Evolutionary conservation across 176 grass and related monocot species (phyloP).

Genomic region (Oryza glaberrima): DNA sequence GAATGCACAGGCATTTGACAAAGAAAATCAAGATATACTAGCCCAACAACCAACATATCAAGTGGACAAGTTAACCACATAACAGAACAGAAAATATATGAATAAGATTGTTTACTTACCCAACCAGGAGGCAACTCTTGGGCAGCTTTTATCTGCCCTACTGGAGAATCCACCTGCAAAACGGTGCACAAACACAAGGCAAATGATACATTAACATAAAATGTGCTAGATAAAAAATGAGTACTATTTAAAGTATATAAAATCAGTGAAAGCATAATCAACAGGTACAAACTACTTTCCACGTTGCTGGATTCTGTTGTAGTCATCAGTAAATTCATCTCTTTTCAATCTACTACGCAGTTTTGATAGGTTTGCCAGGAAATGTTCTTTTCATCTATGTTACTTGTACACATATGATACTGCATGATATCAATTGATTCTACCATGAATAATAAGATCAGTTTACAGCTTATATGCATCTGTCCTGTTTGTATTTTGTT

Average conservation of each 20-base stretch:
- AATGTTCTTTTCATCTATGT: constrained; percentile 19
- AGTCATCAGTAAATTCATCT: neutral
- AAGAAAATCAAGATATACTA: constrained; percentile 13
- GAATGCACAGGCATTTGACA: constrained; percentile 22
- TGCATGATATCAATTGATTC: constrained; percentile 30
- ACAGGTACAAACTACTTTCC: neutral
- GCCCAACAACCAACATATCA: constrained; percentile 10
- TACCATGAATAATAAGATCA: constrained; percentile 28
- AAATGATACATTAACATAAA: neutral
- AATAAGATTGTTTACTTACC: constrained; percentile 58
- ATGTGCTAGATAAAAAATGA: constrained; percentile 23
- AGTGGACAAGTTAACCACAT: constrained; percentile 22
- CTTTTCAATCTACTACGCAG: neutral
- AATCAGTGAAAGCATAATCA: neutral
- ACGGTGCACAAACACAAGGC: constrained; percentile 6
- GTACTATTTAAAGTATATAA: neutral
- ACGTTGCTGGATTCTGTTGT: constrained; percentile 1
- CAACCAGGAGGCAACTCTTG: constrained; percentile 69
- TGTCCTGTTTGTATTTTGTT: neutral
- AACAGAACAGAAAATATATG: neutral
- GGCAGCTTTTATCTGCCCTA: constrained; percentile 34
- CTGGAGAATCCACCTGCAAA: constrained; percentile 58
- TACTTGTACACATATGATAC: neutral
- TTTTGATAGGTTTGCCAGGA: constrained; percentile 6
- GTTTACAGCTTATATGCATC: constrained; percentile 14